Conservation (phyloP, 176 grass and related monocot genomes). For the Bolboschoenus planiculmis region DNA sequence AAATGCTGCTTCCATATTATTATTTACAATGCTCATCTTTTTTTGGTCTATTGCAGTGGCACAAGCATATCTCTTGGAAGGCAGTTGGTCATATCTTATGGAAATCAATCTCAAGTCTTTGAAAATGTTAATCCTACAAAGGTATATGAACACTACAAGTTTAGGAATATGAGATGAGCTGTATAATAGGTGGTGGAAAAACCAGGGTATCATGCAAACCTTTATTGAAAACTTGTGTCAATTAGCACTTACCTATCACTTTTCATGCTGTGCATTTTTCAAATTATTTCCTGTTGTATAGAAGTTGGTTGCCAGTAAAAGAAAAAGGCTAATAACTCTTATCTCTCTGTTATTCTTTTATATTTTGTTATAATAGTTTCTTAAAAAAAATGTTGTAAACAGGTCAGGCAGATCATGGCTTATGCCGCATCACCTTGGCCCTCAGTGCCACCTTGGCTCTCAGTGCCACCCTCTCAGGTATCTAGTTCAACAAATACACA, state of each 20-base stretch:
- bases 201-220: not conserved
- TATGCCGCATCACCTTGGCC: not conserved
- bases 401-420: not conserved
- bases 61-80: not conserved
- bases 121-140: conserved; percentile 7
- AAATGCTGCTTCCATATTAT: not conserved
- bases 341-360: not conserved
- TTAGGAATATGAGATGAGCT: not conserved
- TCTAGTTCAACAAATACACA: conserved; percentile 9
- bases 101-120: conserved; percentile 13
- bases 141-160: not conserved
- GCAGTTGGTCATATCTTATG: conserved; percentile 15
- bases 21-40: not conserved
- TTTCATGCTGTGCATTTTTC: not conserved
- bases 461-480: not conserved
- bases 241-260: not conserved
- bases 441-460: not conserved
- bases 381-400: not conserved
- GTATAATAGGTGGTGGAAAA: not conserved
- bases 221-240: not conserved
- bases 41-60: not conserved
- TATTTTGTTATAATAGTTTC: not conserved
- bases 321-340: not conserved
- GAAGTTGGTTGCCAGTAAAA: not conserved
- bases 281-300: not conserved